Percentiles rank a stretch among this genome's conserved stretches.
Evolutionary conservation across 1,284 basidiomycete species (phyloP).

Genomic region (Earliella scabrosa): DNA sequence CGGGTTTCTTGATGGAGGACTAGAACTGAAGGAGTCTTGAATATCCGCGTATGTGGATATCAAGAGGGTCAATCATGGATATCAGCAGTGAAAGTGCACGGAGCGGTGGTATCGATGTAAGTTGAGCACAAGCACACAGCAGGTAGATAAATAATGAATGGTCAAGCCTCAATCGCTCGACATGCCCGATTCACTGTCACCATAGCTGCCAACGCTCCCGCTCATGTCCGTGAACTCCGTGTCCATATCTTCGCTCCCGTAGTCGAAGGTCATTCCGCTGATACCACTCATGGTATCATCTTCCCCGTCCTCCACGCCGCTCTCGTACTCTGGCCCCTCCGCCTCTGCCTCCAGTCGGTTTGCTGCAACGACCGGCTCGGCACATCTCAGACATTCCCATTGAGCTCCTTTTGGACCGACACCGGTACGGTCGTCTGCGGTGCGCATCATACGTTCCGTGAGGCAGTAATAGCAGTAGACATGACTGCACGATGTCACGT

Average conservation of each 20-base stretch:
- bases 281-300: constrained; percentile 15
- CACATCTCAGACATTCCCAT: constrained; percentile 87
- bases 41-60: not conserved
- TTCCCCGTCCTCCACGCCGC: constrained; percentile 29
- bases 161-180: constrained; percentile 30
- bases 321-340: constrained; percentile 35
- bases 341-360: constrained; percentile 51
- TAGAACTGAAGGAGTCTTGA: not conserved
- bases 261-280: constrained; percentile 28
- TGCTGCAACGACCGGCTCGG: constrained; percentile 57
- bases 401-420: constrained; percentile 39
- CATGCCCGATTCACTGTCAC: constrained; percentile 45
- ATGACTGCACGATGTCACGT: constrained; percentile 79
- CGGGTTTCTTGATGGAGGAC: constrained; percentile 12
- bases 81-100: too few relatives aligned
- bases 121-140: too few relatives aligned
- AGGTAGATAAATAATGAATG: too few relatives aligned
- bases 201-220: constrained; percentile 42
- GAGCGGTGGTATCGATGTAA: too few relatives aligned
- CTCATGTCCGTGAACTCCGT: constrained; percentile 36
- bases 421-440: constrained; percentile 65
- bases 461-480: constrained; percentile 90
- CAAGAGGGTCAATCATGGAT: too few relatives aligned
- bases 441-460: constrained; percentile 77
- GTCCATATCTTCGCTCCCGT: constrained; percentile 34